Conservation (phyloP, 495 filamentous ascomycete species). For the Tuber microsphaerosporum region DNA sequence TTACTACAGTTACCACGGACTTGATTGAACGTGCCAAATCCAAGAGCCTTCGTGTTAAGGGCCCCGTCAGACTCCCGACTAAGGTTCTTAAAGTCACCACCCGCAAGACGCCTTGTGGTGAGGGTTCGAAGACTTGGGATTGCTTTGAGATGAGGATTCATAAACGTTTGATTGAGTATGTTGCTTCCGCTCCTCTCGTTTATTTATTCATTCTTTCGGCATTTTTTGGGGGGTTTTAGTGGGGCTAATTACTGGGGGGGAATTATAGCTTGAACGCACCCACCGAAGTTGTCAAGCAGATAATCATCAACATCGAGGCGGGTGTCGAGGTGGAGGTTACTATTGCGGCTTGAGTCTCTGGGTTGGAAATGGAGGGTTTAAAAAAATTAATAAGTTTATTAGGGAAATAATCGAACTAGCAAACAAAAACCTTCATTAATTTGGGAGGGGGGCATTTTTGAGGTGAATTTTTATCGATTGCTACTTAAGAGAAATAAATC, state of each 20-base stretch:
- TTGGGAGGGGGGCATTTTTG: not conserved
- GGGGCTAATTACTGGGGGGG: not conserved
- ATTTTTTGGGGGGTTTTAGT: not conserved
- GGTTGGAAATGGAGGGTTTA: slow-evolving; percentile 7
- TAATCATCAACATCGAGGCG: slow-evolving; percentile 99
- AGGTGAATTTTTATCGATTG: not conserved
- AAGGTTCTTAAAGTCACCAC: slow-evolving; percentile 95
- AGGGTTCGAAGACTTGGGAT: slow-evolving; percentile 99
- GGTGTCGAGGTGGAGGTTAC: slow-evolving; percentile 99
- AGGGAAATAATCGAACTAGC: not conserved
- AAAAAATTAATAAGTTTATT: not conserved
- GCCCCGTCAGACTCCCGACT: slow-evolving; percentile 96
- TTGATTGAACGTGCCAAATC: slow-evolving; percentile 96
- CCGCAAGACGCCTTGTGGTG: slow-evolving; percentile 94
- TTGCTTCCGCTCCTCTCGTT: slow-evolving; percentile 22
- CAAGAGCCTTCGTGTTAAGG: slow-evolving; percentile 98
- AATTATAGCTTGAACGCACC: slow-evolving; percentile 74
- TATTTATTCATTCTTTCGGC: not conserved
- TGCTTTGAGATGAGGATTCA: slow-evolving; percentile 98
- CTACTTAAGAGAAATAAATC: not conserved
- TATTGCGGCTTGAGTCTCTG: slow-evolving; percentile 75
- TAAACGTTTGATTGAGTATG: slow-evolving; percentile 92
- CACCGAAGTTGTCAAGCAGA: slow-evolving; percentile 99
- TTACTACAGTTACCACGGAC: slow-evolving; percentile 70
- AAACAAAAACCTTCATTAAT: not conserved